Conservation (phyloP, 176 grass and related monocot species). For the Zea mays region Zm-B73-REFERENCE-NAM-5.0 NC_050105.1:112984001-112984500, state of each 20-base stretch:
- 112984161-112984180: conserved; percentile 60
- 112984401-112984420: conserved; percentile 88
- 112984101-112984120: conserved; percentile 99
- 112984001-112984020: no score
- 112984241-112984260: conserved; percentile 73
- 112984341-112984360: conserved; percentile 19
- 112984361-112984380: conserved; percentile 27
- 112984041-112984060: no score
- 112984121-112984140: conserved; percentile 98
- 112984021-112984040: no score
- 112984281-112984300: no score
- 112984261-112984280: no score
- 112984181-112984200: conserved; percentile 18
- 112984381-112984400: conserved; percentile 45
- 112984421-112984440: conserved; percentile 83
- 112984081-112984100: no score
- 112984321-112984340: no score
- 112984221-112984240: conserved; percentile 15
- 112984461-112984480: conserved; percentile 60
- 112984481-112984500: conserved; percentile 23
- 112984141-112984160: conserved; percentile 87
- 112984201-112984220: conserved; percentile 13
- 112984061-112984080: no score
- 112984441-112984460: conserved; percentile 81
- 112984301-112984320: no score